phyloP scores from a whole-genome alignment of 768 basidiomycete genomes.

The Coprinellus micaceus region DNA sequence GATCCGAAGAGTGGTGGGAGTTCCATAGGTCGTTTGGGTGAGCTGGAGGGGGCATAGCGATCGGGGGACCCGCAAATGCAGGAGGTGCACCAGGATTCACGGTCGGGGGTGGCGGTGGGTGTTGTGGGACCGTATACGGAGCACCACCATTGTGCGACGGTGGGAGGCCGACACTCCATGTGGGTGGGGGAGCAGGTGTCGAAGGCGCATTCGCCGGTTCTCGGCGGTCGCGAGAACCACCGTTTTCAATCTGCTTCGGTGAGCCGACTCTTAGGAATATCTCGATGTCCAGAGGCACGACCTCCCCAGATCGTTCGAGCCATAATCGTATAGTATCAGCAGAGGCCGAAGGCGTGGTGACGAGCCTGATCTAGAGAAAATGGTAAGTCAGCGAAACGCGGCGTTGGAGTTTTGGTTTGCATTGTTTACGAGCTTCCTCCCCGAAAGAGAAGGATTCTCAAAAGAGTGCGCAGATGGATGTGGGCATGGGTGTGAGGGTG shows the following conservation, averaged over 20 bases:
- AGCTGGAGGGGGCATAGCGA: conserved; percentile 47
- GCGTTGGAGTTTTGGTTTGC: background rate
- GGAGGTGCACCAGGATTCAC: conserved; percentile 21
- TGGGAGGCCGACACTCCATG: conserved; percentile 31
- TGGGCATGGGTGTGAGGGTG: background rate
- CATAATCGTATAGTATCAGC: conserved; percentile 79
- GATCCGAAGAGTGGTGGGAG: conserved; percentile 26
- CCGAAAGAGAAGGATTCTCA: background rate
- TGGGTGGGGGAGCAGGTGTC: conserved; percentile 21
- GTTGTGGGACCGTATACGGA: conserved; percentile 33
- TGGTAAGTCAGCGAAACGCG: conserved; percentile 10
- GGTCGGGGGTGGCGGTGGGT: conserved; percentile 26
- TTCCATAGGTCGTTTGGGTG: conserved; percentile 19
- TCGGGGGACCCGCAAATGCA: conserved; percentile 38
- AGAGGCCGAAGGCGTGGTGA: conserved; percentile 65
- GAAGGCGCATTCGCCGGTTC: conserved; percentile 27
- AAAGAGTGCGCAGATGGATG: background rate
- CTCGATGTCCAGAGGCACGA: conserved; percentile 74
- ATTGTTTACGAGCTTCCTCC: conserved; percentile 1
- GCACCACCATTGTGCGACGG: conserved; percentile 25
- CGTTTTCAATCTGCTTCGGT: background rate
- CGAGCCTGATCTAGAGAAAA: conserved; percentile 59
- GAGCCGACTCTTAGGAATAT: conserved; percentile 61
- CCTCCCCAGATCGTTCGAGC: conserved; percentile 74
- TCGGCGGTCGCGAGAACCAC: conserved; percentile 16